A percentile compares a stretch with the other conserved stretches of the same genome.
These are phyloP conservation scores for Elsinoe perseae DNA, from an alignment of 2,329 filamentous ascomycete genomes.

Conservation along the genomic window DNA sequence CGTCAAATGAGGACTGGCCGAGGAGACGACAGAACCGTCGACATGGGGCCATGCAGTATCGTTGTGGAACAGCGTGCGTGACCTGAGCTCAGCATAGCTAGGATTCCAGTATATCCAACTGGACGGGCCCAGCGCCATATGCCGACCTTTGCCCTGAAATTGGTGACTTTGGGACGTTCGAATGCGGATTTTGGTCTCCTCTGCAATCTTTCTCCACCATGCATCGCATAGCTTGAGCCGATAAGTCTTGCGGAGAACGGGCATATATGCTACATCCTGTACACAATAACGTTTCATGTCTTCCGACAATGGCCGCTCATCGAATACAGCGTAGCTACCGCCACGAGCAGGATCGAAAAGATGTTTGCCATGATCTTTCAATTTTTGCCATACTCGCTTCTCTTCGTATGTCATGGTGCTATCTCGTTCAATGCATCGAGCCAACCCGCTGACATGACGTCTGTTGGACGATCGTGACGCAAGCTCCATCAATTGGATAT, in stretches of 20 bases:
- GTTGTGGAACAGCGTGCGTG: not conserved
- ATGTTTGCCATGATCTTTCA: conserved; percentile 33
- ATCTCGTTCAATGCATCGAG: conserved; percentile 34
- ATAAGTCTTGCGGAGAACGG: conserved; percentile 25
- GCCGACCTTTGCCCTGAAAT: conserved; percentile 26
- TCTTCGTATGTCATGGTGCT: conserved; percentile 15
- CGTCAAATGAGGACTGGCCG: too few species aligned
- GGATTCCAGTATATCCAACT: not conserved
- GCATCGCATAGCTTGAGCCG: conserved; percentile 24
- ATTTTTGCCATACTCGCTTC: conserved; percentile 24
- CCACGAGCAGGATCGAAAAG: conserved; percentile 39
- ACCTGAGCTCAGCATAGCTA: not conserved
- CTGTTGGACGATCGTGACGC: conserved; percentile 28
- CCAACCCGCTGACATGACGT: conserved; percentile 31
- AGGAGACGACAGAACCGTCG: too few species aligned
- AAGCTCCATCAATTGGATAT: conserved; percentile 52
- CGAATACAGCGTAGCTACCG: conserved; percentile 43
- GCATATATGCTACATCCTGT: conserved; percentile 40
- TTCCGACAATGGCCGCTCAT: conserved; percentile 36
- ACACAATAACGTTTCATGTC: conserved; percentile 41
- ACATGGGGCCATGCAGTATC: too few species aligned
- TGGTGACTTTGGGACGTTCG: conserved; percentile 24
- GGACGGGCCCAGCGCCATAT: conserved; percentile 28
- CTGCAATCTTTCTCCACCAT: conserved; percentile 22
- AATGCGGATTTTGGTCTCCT: conserved; percentile 27